Percentiles rank a stretch among this genome's conserved stretches.
Conservation (phyloP, 352 stramenopile genomes). For the Phytopythium chamaehyphon region DNA sequence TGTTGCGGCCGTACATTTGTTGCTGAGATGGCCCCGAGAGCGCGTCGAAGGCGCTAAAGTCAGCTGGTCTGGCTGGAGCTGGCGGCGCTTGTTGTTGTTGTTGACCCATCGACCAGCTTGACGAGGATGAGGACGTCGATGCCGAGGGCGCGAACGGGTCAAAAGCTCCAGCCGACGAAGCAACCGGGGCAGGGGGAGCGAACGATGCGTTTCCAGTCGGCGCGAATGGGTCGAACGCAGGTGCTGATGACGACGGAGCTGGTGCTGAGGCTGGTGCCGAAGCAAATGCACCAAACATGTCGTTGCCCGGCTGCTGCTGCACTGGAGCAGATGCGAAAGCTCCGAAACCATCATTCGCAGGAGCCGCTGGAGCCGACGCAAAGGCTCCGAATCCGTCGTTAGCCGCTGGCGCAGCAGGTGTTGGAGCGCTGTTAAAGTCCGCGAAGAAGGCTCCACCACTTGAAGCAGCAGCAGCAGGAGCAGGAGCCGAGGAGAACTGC, state of each 20-base stretch:
- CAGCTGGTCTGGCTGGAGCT: slow-evolving; percentile 18
- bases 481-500: slow-evolving; percentile 19
- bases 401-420: slow-evolving; percentile 5
- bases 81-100: slow-evolving; percentile 13
- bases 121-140: neutral
- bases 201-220: slow-evolving; percentile 9
- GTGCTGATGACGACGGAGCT: slow-evolving; percentile 15
- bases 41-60: slow-evolving; percentile 66
- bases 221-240: slow-evolving; percentile 31
- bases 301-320: slow-evolving; percentile 4
- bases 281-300: slow-evolving; percentile 33
- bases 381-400: slow-evolving; percentile 47
- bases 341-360: slow-evolving; percentile 28
- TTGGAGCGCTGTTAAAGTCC: slow-evolving; percentile 28
- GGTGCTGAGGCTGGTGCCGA: slow-evolving; percentile 13
- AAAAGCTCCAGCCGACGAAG: slow-evolving; percentile 18
- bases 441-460: slow-evolving; percentile 13
- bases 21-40: slow-evolving; percentile 31
- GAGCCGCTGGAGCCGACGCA: slow-evolving; percentile 12
- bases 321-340: slow-evolving; percentile 23
- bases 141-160: slow-evolving; percentile 23
- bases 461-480: slow-evolving; percentile 14
- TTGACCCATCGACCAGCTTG: slow-evolving; percentile 5
- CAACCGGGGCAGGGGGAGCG: slow-evolving; percentile 6
- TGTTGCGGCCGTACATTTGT: slow-evolving; percentile 23